Conservation (phyloP, 192 early-diverging fungal genomes). For the Endogone sp. region DNA sequence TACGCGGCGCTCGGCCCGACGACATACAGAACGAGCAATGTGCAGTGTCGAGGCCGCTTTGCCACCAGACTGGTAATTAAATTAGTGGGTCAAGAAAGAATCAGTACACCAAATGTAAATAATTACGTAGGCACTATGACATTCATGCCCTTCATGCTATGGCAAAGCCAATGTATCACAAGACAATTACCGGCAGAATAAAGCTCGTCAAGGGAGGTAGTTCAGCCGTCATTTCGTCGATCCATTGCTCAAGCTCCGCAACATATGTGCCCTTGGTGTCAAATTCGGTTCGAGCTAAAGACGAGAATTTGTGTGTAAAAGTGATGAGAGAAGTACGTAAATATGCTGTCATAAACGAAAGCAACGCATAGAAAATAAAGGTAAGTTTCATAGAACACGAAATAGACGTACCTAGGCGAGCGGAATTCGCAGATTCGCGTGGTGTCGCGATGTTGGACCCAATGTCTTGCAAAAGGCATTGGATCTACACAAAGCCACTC, state of each 20-base stretch:
- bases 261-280: constrained; percentile 64
- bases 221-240: constrained; percentile 67
- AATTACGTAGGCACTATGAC: not conserved
- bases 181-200: constrained; percentile 68
- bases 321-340: not conserved
- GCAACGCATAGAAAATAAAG: too few species aligned
- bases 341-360: not conserved
- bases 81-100: not conserved
- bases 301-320: not conserved
- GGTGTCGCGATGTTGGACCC: constrained; percentile 93
- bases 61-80: constrained; percentile 70
- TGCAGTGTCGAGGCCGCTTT: constrained; percentile 77
- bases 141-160: not conserved
- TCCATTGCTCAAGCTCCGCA: constrained; percentile 74
- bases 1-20: constrained; percentile 81
- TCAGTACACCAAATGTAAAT: not conserved
- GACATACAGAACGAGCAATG: constrained; percentile 77
- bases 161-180: not conserved
- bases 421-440: constrained; percentile 50
- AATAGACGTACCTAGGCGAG: constrained; percentile 35
- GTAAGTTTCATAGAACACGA: too few species aligned
- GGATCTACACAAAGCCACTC: constrained; percentile 53
- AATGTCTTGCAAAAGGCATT: constrained; percentile 88
- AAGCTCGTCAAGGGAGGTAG: constrained; percentile 79
- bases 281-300: constrained; percentile 68